Evolutionary conservation across 192 early-diverging fungal species (phyloP), one percentile per base, ranked within the genome.

Genomic region (Podila minutissima): DNA sequence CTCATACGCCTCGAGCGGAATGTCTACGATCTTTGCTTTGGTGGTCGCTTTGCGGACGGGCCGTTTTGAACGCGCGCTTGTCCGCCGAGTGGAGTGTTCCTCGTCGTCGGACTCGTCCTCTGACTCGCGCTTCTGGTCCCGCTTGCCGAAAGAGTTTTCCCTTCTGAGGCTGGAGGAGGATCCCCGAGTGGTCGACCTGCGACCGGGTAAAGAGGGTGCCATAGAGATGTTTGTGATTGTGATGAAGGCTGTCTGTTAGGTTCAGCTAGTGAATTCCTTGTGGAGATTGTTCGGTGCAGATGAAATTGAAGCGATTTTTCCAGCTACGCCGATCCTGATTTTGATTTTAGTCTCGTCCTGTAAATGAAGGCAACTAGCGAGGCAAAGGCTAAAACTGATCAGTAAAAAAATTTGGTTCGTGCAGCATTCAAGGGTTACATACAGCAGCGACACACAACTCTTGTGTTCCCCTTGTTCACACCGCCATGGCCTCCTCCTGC

Each of bases 371-470:
- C 12, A 24, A 17, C 9, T 24, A 55, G 22, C 24, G 24, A 31
- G 26, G 24, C 11, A 35, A 61, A 60, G 35, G 29, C 59, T 11
- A 32, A 33, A 26, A 32, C 59, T 19, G 59, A 61, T 33, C 31
- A 33, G 31, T 26, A 61, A 61, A 60, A 60, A 61, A 61, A 46
- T 46, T 46, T 61, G 26, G 59, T 19, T 61, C 59, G 59, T 61
- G 59, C 59, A 61, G 26, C 29, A 26, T 28, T 17, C 20, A 32
- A 32, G 19, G 17, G 35, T 10, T 8, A 37, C 35, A 35, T 61
- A 32, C 26, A 35, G 6, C 2, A 31, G 11, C 1, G 17, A 55
- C 1, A 55, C 51, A 11, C 51, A 53, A 53, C 38, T 41, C 12
- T 13, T 41, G 38, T 41, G 41, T 17, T 46, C 41, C 41, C 41